Base-by-base conservation (phyloP, 1,284 basidiomycete genomes). In the Pisolithus thermaeus region DNA sequence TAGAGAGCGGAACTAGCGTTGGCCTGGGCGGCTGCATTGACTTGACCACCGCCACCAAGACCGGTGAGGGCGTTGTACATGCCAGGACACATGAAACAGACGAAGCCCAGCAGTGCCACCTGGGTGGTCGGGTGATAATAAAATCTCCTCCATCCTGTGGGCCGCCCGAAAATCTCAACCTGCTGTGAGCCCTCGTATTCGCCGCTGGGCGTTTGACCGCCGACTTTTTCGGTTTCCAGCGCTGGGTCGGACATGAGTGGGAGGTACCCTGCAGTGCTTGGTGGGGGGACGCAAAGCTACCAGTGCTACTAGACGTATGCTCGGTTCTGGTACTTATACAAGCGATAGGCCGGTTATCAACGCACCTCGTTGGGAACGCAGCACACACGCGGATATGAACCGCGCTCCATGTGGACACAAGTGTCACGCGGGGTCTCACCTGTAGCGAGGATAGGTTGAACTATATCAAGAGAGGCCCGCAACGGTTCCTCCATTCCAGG, bases 1-100 rank as follows among this genome's bases (percentile, higher is more conserved):
- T 77, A 78, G 18, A 79, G 59, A 0, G 73, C 71, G 1, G 71
- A 43, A 18, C 57, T 70, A 28, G 67, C 63, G 46, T 73, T 74
- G n/a, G 70, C 67, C 45, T 61, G 61, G 1, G 59, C 67, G 1
- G 54, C 62, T 7, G 60, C 12, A 51, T 67, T 65, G 27, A 72
- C 57, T 52, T 71, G 67, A 8, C 72, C 73, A 32, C 70, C 72
- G 42, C 67, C 71, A 25, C 73, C 72, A 23, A 74, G 67, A 43
- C 73, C 73, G 30, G 58, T 62, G 57, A 64, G 59, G 8, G 66
- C 70, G 27, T 69, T 68, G 46, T 64, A 70, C 54, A 65, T 59
- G 41, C 65, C 65, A 35, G 61, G 58, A 32, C 62, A 64, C 67
- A 73, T 71, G 61, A 76, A 76, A 53, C 72, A 75, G 5, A 74